Evolutionary conservation across 257 asterid species (phyloP), one percentile per base, ranked within the genome.

Genomic region (Rhazya stricta): DNA sequence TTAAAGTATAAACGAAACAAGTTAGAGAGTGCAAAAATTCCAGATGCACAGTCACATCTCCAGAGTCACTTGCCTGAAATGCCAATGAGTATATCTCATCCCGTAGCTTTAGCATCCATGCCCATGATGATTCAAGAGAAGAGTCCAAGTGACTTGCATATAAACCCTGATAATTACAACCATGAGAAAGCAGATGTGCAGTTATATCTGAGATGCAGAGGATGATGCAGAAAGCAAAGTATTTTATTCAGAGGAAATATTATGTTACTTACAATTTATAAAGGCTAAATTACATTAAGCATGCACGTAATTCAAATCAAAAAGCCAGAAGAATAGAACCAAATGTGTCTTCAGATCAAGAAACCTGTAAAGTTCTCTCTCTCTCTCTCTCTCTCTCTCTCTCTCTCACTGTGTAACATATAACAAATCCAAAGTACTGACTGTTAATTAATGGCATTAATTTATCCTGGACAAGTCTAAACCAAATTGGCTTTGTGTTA

Each of bases 61-160:
- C 70, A 71, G 76, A 39, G 78, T 72, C 69, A 78, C 84, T 82
- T 79, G 93, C 99, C 95, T 87, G 89, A 80, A 92, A 92, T 15
- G 99, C 98, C 86, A 95, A 74, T 13, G 94, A 68, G 76, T 86
- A 87, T 88, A 92, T 88, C 80, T 95, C 99, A 83, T 95, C 96
- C 87, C 89, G 88, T 69, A 95, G 84, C 90, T 85, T 89, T 72
- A 84, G 84, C 78, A 86, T 84, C 83, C 82, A 86, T 72, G 81
- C 79, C 99, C 98, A 95, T 72, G 95, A 87, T 67, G 93, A 82
- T 84, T 83, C 89, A 75, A 88, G 86, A 70, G 90, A 85, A 63
- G 85, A 85, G 27, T 86, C 88, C 82, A 88, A 78, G 82, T 86
- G 92, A 69, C 91, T 89, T 46, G 97, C 88, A 79, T 84, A 79